Base-by-base conservation (phyloP, 1,284 basidiomycete genomes). In the Ganoderma leucocontextum region DNA sequence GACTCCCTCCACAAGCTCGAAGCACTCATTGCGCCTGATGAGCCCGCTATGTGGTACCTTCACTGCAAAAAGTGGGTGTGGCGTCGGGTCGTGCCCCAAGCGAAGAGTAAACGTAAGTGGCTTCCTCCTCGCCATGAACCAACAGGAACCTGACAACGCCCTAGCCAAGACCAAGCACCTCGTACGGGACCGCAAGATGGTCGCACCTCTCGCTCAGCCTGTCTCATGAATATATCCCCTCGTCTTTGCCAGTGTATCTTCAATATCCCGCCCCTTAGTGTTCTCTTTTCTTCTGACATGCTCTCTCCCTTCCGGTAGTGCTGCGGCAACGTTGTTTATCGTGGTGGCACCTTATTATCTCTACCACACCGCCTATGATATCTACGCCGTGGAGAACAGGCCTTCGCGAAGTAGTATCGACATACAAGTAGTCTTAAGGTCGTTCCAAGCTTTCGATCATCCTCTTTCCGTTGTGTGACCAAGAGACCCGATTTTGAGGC, bases 11-110 rank as follows among this genome's bases (percentile, higher is more conserved):
- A 61, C 17, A 61, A 29, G 60, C 60, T 61, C 5, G 22, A 61
- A 33, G 25, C 29, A 2, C 25, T 61, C 15, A 25, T 61, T 19
- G 22, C 8, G 15, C 25, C 41, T 15, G 60, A 44, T 3, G 60
- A 61, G 42, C 60, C 60, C 10, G 38, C 60, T 2, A 61, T n/a
- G 60, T 61, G 60, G 60, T 61, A 47, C 1, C 60, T 61, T 19
- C 22, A 61, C 41, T 25, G 3, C 25, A 15, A 10, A 17, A 9
- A 44, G 2, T 61, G 60, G 60, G 17, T 19, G 41, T 61, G 41
- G 39, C 29, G 29, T 17, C 41, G 59, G 17, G 19, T 42, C 19
- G 13, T 38, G 10, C 39, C 22, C 22, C 42, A 60, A 29, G 38
- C 39, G 22, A 22, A 60, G 9, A 25, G 38, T 29, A 10, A 42